A percentile compares a stretch with the other conserved stretches of the same genome.
These are phyloP conservation scores for Jaltomata sinuosa DNA, from an alignment of 257 asterid species.

Conservation along the genomic window DNA sequence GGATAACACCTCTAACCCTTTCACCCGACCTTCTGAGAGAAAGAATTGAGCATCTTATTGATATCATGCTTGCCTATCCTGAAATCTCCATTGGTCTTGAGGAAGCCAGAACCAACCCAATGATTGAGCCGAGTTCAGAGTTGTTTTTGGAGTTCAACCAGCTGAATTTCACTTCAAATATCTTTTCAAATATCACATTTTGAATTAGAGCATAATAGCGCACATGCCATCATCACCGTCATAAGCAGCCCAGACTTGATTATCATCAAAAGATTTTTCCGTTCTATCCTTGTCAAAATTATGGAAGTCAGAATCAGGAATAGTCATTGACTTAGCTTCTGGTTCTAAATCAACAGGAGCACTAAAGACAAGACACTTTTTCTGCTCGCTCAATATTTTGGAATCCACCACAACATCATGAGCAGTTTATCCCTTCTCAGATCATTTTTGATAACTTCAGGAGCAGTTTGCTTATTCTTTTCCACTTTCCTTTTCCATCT, in stretches of 20 bases:
- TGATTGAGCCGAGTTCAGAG: too few relatives aligned
- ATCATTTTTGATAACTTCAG: neutral
- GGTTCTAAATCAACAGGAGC: too few relatives aligned
- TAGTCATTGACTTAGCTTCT: constrained; percentile 30
- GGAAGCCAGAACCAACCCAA: too few relatives aligned
- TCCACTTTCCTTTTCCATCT: constrained; percentile 2
- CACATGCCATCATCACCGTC: constrained; percentile 64
- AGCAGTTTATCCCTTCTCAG: neutral
- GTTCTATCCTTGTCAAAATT: constrained; percentile 45
- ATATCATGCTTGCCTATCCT: constrained; percentile 35
- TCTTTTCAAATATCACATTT: constrained; percentile 25
- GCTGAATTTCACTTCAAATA: constrained; percentile 38
- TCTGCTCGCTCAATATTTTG: constrained; percentile 2
- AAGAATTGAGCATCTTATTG: constrained; percentile 22
- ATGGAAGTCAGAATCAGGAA: constrained; percentile 58
- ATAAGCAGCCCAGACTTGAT: constrained; percentile 67
- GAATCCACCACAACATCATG: neutral
- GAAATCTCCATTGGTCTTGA: constrained; percentile 50
- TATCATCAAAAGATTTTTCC: constrained; percentile 33
- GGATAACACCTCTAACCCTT: constrained; percentile 42
- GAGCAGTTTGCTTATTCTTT: neutral
- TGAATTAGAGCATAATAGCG: constrained; percentile 46
- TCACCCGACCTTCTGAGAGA: constrained; percentile 53
- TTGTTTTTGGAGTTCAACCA: constrained; percentile 49
- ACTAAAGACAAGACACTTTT: too few relatives aligned